Evolutionary conservation across 2,329 filamentous ascomycete species (phyloP).

Genomic region (Aspergillus chevalieri): DNA sequence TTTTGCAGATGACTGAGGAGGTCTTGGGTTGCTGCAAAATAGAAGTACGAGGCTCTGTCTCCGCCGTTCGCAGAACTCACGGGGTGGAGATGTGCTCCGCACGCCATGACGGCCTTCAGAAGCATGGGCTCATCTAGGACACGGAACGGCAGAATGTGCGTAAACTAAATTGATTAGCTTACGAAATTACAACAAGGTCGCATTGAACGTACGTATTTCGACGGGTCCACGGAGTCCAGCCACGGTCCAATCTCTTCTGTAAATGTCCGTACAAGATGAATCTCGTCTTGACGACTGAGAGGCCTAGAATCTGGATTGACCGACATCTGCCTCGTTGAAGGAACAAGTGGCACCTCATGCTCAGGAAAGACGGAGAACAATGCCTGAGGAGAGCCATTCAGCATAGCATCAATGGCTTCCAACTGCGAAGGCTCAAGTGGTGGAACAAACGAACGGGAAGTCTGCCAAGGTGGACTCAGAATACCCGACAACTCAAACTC

Average conservation of each 20-base stretch:
- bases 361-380: conserved; percentile 23
- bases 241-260: conserved; percentile 83
- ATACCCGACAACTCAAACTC: conserved; percentile 26
- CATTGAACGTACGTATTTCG: conserved; percentile 58
- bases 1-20: conserved; percentile 73
- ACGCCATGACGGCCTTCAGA: conserved; percentile 80
- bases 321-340: conserved; percentile 32
- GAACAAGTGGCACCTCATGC: conserved; percentile 28
- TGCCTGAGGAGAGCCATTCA: conserved; percentile 19
- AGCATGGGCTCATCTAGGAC: conserved; percentile 80
- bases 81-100: conserved; percentile 73
- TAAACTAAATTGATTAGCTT: conserved; percentile 51
- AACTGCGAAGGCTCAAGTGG: conserved; percentile 41
- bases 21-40: conserved; percentile 75
- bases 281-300: conserved; percentile 70
- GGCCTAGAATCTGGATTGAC: conserved; percentile 48
- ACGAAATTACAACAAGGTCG: neutral
- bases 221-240: conserved; percentile 87
- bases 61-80: conserved; percentile 65
- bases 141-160: conserved; percentile 73
- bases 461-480: conserved; percentile 36
- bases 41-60: conserved; percentile 74
- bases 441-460: conserved; percentile 46
- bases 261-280: conserved; percentile 87
- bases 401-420: conserved; percentile 20